phyloP scores from a whole-genome alignment of 164 flowering plant species.

The Berberis thunbergii region DNA sequence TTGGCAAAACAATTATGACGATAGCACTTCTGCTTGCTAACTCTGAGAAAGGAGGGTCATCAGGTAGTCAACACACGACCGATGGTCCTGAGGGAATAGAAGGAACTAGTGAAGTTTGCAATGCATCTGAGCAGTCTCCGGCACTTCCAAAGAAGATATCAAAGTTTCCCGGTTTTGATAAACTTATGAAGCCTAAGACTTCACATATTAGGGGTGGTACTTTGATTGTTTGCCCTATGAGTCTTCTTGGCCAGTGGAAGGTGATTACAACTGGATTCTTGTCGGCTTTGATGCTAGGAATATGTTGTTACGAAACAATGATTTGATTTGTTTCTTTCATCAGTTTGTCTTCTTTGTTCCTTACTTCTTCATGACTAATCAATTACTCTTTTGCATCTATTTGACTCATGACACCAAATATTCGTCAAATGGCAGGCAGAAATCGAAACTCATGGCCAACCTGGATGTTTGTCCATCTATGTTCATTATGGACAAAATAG shows the following conservation, averaged over 20 bases:
- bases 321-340: too few species aligned
- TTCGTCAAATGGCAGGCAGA: conserved; percentile 54
- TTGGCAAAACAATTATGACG: conserved; percentile 98
- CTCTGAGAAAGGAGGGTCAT: conserved; percentile 44
- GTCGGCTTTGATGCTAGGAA: background rate
- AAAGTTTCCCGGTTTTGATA: conserved; percentile 49
- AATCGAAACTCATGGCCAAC: conserved; percentile 73
- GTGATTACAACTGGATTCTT: conserved; percentile 20
- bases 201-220: conserved; percentile 54
- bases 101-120: conserved; percentile 27
- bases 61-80: conserved; percentile 17
- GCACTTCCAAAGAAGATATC: conserved; percentile 25
- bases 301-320: too few species aligned
- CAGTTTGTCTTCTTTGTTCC: background rate
- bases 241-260: conserved; percentile 98
- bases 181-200: conserved; percentile 38
- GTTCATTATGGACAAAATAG: conserved; percentile 93
- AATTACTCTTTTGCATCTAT: background rate
- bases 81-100: conserved; percentile 24
- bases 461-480: conserved; percentile 71
- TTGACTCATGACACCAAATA: background rate
- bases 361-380: background rate
- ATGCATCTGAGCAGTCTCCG: conserved; percentile 28
- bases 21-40: conserved; percentile 71
- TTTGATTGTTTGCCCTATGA: conserved; percentile 93